Conservation (phyloP, 2,329 filamentous ascomycete species). For the Colletotrichum incanum region DNA sequence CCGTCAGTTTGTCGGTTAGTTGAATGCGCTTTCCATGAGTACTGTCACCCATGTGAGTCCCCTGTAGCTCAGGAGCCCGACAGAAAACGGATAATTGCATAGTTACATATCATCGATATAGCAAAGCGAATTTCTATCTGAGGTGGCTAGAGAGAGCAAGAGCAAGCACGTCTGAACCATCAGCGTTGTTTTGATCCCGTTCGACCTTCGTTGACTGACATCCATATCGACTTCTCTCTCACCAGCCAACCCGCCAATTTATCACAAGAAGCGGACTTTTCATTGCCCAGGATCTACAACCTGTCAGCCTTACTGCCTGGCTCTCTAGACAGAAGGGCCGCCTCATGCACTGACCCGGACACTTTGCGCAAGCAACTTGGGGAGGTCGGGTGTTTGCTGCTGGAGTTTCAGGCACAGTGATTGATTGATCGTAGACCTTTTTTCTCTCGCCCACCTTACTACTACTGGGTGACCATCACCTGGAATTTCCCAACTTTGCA, state of each 20-base stretch:
- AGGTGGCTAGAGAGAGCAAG: constrained; percentile 6
- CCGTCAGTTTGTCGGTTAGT: constrained; percentile 33
- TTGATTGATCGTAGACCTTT: constrained; percentile 39
- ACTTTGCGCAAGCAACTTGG: constrained; percentile 28
- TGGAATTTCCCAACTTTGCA: constrained; percentile 10
- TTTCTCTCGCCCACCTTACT: constrained; percentile 8
- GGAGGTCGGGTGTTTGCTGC: constrained; percentile 35
- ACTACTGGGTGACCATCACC: constrained; percentile 12
- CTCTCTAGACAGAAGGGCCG: constrained; percentile 15
- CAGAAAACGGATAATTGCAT: not conserved
- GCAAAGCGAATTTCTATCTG: constrained; percentile 5
- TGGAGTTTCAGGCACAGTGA: constrained; percentile 31
- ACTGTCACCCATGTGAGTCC: not conserved
- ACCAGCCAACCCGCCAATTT: constrained; percentile 16
- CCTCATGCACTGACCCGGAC: constrained; percentile 33
- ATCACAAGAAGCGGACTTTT: constrained; percentile 10
- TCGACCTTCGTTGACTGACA: constrained; percentile 21
- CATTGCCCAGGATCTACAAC: constrained; percentile 8
- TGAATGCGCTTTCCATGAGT: constrained; percentile 19
- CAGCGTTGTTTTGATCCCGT: constrained; percentile 36
- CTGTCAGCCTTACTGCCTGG: constrained; percentile 16
- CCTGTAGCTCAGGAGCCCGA: not conserved
- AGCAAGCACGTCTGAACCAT: constrained; percentile 31
- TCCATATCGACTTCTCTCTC: constrained; percentile 8
- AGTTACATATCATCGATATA: constrained; percentile 19